These are phyloP conservation scores for Calamus simplicifolius DNA, from an alignment of 176 grass and related monocot genomes.

Conservation along the genomic window DNA sequence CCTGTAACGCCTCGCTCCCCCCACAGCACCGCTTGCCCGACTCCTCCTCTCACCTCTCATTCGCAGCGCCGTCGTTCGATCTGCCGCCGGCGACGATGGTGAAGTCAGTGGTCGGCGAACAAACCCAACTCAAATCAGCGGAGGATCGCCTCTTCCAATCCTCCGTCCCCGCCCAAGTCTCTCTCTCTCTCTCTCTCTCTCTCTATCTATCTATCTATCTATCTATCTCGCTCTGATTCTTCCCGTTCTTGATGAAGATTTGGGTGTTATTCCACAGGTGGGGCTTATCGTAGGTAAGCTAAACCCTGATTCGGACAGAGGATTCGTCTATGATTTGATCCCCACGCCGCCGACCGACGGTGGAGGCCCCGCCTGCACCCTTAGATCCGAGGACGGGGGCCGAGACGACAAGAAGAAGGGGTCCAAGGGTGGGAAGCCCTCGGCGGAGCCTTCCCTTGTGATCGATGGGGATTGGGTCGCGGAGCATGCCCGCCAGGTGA, in stretches of 20 bases:
- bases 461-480: conserved; percentile 85
- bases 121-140: conserved; percentile 47
- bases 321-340: conserved; percentile 68
- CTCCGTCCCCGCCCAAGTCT: conserved; percentile 13
- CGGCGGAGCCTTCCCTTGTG: conserved; percentile 35
- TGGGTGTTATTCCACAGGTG: conserved; percentile 25
- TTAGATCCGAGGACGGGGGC: conserved; percentile 28
- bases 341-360: conserved; percentile 76
- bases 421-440: conserved; percentile 31
- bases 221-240: neutral
- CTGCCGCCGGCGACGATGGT: conserved; percentile 33
- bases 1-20: no score
- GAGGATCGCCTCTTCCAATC: conserved; percentile 44
- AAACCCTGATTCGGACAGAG: conserved; percentile 57
- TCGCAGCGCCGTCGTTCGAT: no score
- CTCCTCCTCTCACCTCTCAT: no score
- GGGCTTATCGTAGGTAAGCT: conserved; percentile 85
- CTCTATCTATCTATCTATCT: neutral
- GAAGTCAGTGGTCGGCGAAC: conserved; percentile 68
- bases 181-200: neutral
- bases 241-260: neutral
- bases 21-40: no score
- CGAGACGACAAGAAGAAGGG: conserved; percentile 31
- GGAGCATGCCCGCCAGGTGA: conserved; percentile 83
- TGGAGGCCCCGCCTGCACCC: conserved; percentile 54